A percentile compares a stretch with the other conserved stretches of the same genome.
phyloP scores from a whole-genome alignment of 2,329 filamentous ascomycete genomes.

The Trematosphaeria pertusa region DNA sequence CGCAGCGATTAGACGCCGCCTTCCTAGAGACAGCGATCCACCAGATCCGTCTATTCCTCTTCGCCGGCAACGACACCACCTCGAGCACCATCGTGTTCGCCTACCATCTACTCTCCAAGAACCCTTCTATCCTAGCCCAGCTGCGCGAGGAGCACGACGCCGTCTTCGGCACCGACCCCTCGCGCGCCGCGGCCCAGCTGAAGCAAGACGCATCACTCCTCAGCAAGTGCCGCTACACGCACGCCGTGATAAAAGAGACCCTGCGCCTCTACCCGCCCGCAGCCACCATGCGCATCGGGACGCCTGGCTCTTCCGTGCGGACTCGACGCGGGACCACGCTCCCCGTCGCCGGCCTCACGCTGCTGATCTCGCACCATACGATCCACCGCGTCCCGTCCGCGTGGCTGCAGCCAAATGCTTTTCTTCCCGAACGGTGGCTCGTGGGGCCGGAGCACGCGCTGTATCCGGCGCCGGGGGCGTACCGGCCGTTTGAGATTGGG shows the following conservation, averaged over 20 bases:
- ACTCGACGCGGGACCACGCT: constrained; percentile 27
- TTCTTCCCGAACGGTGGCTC: constrained; percentile 35
- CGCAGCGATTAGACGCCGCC: constrained; percentile 18
- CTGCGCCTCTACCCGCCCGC: constrained; percentile 41
- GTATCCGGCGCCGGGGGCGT: constrained; percentile 28
- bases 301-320: constrained; percentile 17
- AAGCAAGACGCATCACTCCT: constrained; percentile 30
- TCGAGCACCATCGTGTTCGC: constrained; percentile 32
- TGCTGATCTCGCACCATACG: constrained; percentile 23
- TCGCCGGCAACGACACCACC: constrained; percentile 41
- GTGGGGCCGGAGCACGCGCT: constrained; percentile 14
- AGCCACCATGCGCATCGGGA: constrained; percentile 35
- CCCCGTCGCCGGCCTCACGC: constrained; percentile 25
- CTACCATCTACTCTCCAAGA: constrained; percentile 25
- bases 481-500: constrained; percentile 50
- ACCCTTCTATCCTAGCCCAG: constrained; percentile 22
- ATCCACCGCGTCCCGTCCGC: constrained; percentile 24
- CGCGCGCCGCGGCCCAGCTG: constrained; percentile 17
- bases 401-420: constrained; percentile 26
- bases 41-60: constrained; percentile 38
- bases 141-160: constrained; percentile 35
- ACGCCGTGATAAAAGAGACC: constrained; percentile 46
- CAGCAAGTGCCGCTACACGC: constrained; percentile 38
- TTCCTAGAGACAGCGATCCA: constrained; percentile 22
- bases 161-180: constrained; percentile 32